These are phyloP conservation scores for Fimicolochytrium jonesii DNA, from an alignment of 192 early-diverging fungal genomes.

Conservation along the genomic window DNA sequence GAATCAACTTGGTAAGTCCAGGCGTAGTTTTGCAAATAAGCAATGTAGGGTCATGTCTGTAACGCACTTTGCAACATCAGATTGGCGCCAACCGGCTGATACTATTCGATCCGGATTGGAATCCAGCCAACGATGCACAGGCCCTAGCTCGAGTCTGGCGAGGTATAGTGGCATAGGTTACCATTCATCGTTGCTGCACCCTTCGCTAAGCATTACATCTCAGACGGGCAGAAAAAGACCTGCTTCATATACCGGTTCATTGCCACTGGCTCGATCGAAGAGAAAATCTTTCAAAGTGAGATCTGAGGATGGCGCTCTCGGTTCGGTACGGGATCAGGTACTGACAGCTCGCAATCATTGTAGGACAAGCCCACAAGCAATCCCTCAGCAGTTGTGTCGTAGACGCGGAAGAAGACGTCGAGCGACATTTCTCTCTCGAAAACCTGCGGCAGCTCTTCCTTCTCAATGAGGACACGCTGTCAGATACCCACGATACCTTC, in stretches of 20 bases:
- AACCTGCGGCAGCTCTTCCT: constrained; percentile 87
- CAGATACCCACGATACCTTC: constrained; percentile 97
- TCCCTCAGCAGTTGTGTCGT: constrained; percentile 91
- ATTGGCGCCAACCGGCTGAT: constrained; percentile 97
- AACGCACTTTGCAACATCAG: constrained; percentile 18
- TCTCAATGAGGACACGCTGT: constrained; percentile 63
- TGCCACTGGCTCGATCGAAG: constrained; percentile 96
- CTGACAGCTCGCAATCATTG: background rate
- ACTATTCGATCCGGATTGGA: constrained; percentile 92
- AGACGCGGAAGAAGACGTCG: constrained; percentile 87
- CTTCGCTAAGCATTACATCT: background rate
- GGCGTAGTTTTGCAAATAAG: background rate
- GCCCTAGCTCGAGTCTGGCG: constrained; percentile 37
- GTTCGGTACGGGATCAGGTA: background rate
- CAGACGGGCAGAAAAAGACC: constrained; percentile 61
- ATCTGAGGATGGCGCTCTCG: constrained; percentile 32
- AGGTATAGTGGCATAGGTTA: constrained; percentile 6
- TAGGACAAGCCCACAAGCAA: constrained; percentile 62
- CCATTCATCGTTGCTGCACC: background rate
- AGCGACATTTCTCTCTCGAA: constrained; percentile 90
- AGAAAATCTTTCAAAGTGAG: constrained; percentile 98
- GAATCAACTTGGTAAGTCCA: constrained; percentile 72
- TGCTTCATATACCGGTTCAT: constrained; percentile 99
- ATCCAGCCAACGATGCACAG: constrained; percentile 96
- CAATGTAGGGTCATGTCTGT: constrained; percentile 3